Evolutionary conservation across 169 alveolate genomes (phyloP).

Genomic region (Sarcocystis neurona): DNA sequence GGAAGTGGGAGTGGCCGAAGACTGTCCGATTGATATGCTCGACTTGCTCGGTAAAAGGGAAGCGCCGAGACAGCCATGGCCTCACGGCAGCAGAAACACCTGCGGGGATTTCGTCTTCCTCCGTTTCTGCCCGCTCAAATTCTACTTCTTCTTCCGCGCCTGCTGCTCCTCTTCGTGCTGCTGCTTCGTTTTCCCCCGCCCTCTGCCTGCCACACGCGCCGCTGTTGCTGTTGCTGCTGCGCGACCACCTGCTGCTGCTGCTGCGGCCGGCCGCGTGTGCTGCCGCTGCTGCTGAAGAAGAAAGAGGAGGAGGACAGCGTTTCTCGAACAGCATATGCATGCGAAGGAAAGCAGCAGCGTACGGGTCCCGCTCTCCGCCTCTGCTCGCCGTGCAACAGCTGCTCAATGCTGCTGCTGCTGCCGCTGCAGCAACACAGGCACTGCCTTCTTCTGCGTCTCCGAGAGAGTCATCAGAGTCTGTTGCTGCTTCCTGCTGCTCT

Average conservation of each 20-base stretch:
- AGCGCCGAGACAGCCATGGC: not conserved
- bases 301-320: not conserved
- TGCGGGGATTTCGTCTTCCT: not conserved
- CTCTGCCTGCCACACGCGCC: not conserved
- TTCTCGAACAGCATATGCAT: not conserved
- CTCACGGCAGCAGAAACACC: slow-evolving; percentile 3
- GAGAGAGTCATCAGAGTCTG: slow-evolving; percentile 1
- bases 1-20: not conserved
- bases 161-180: not conserved
- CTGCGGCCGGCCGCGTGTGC: not conserved
- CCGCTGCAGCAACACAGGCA: not conserved
- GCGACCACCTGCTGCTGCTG: not conserved
- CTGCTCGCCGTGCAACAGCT: not conserved
- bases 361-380: not conserved
- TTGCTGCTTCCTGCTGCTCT: not conserved
- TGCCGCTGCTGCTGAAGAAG: slow-evolving; percentile 1
- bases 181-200: not conserved
- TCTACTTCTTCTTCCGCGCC: not conserved
- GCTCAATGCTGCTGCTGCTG: not conserved
- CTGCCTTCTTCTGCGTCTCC: not conserved
- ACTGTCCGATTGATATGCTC: too few relatives aligned
- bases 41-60: not conserved
- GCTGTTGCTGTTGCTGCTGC: slow-evolving; percentile 32
- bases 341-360: not conserved
- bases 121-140: not conserved